Evolutionary conservation across 1,284 basidiomycete species (phyloP).

Genomic region (Ceratobasidium sp.): DNA sequence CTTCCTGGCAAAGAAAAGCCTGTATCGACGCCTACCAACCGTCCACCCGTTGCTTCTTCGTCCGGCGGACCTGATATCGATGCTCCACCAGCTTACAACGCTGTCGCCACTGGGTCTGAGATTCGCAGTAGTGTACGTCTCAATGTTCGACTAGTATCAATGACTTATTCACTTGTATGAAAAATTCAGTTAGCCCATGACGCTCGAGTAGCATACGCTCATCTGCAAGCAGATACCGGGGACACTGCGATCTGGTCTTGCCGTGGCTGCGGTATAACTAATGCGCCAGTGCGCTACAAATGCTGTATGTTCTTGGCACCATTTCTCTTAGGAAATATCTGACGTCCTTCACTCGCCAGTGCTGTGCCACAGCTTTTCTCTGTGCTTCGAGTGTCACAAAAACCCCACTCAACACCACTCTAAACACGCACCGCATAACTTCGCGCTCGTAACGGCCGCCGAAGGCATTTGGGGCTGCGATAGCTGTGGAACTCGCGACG

Average conservation of each 20-base stretch:
- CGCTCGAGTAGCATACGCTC: conserved; percentile 23
- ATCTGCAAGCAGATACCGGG: conserved; percentile 29
- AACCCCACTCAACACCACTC: conserved; percentile 39
- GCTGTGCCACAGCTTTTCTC: conserved; percentile 26
- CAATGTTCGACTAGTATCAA: neutral
- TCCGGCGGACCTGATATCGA: conserved; percentile 2
- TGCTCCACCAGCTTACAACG: conserved; percentile 41
- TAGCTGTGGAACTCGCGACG: conserved; percentile 30
- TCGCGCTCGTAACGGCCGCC: conserved; percentile 32
- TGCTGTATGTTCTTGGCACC: conserved; percentile 17
- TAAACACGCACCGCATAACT: conserved; percentile 40
- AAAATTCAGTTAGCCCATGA: conserved; percentile 26
- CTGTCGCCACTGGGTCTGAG: conserved; percentile 12
- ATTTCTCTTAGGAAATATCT: neutral
- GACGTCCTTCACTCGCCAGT: conserved; percentile 3
- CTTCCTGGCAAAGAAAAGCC: conserved; percentile 31
- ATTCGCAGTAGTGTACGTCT: conserved; percentile 26
- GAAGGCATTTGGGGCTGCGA: conserved; percentile 40
- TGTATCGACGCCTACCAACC: conserved; percentile 24
- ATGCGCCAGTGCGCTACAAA: conserved; percentile 37
- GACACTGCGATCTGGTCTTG: conserved; percentile 39
- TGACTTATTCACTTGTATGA: neutral
- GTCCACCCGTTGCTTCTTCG: conserved; percentile 22
- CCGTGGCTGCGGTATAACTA: conserved; percentile 38
- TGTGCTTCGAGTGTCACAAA: conserved; percentile 44